A percentile compares a stretch with the other conserved stretches of the same genome.
Conservation (phyloP, 768 basidiomycete genomes). For the Terana coerulea region DNA sequence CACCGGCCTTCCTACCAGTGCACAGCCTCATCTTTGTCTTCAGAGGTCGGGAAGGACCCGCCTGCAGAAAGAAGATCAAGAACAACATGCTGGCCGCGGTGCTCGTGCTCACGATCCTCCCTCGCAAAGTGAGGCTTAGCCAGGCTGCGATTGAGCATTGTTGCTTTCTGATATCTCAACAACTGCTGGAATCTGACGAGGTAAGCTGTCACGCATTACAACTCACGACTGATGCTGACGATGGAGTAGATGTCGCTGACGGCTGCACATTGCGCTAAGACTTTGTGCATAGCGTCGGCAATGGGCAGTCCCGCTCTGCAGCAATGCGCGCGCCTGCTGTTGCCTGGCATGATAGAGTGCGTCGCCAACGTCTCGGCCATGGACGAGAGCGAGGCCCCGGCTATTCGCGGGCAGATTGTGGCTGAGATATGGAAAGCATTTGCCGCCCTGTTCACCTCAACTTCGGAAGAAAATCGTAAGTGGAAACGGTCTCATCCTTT, state of each 20-base stretch:
- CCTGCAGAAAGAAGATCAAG: constrained; percentile 81
- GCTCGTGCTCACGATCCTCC: constrained; percentile 78
- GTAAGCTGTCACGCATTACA: constrained; percentile 34
- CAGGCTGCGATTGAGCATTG: constrained; percentile 76
- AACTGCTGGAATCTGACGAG: constrained; percentile 65
- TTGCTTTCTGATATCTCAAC: constrained; percentile 82
- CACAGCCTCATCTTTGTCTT: neutral
- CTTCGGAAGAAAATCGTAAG: constrained; percentile 63
- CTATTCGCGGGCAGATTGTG: constrained; percentile 56
- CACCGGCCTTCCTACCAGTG: constrained; percentile 5
- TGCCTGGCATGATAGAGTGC: constrained; percentile 82
- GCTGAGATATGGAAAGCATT: constrained; percentile 85
- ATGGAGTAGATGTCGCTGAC: constrained; percentile 64
- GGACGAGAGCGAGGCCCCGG: constrained; percentile 53
- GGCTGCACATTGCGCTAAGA: constrained; percentile 87
- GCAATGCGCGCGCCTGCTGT: constrained; percentile 64
- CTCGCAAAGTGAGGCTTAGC: constrained; percentile 62
- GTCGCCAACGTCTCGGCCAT: constrained; percentile 66
- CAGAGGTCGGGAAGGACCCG: constrained; percentile 76
- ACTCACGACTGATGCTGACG: neutral
- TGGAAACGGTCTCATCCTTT: constrained; percentile 8
- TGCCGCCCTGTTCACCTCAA: constrained; percentile 52
- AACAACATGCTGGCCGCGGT: constrained; percentile 86
- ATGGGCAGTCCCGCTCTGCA: constrained; percentile 64
- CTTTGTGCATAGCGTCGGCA: constrained; percentile 69